Evolutionary conservation across 2,329 filamentous ascomycete species (phyloP).

Genomic region (Lojkania enalia): DNA sequence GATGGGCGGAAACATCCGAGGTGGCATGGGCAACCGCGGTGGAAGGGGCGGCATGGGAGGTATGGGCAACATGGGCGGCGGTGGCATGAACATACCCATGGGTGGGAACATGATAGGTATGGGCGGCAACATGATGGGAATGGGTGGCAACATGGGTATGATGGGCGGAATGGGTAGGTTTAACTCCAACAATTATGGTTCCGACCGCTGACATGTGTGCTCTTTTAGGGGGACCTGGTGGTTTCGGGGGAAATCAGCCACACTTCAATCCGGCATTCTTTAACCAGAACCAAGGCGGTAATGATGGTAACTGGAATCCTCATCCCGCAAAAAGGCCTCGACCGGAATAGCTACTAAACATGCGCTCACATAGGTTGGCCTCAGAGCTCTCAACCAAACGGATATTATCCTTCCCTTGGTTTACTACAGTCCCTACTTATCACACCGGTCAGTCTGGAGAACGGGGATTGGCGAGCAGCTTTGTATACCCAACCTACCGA

Average conservation of each 20-base stretch:
- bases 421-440: no score
- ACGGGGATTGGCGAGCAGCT: no score
- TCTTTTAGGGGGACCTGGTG: constrained; percentile 39
- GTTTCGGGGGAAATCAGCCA: constrained; percentile 66
- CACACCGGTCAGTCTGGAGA: no score
- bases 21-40: constrained; percentile 54
- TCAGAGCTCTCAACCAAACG: background rate
- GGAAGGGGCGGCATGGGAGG: constrained; percentile 42
- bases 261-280: constrained; percentile 79
- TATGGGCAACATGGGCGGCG: constrained; percentile 41
- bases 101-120: constrained; percentile 50
- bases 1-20: constrained; percentile 40
- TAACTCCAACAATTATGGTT: constrained; percentile 11
- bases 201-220: background rate
- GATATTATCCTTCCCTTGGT: no score
- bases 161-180: constrained; percentile 45
- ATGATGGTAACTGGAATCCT: constrained; percentile 71
- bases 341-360: constrained; percentile 59
- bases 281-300: constrained; percentile 49
- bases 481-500: no score
- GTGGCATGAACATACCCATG: constrained; percentile 41
- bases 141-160: constrained; percentile 54
- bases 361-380: background rate
- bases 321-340: constrained; percentile 79
- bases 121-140: constrained; percentile 52